Percentiles rank a stretch among this genome's conserved stretches.
phyloP scores from a whole-genome alignment of 2,329 filamentous ascomycete species.

The Kalmusia sp. region DNA sequence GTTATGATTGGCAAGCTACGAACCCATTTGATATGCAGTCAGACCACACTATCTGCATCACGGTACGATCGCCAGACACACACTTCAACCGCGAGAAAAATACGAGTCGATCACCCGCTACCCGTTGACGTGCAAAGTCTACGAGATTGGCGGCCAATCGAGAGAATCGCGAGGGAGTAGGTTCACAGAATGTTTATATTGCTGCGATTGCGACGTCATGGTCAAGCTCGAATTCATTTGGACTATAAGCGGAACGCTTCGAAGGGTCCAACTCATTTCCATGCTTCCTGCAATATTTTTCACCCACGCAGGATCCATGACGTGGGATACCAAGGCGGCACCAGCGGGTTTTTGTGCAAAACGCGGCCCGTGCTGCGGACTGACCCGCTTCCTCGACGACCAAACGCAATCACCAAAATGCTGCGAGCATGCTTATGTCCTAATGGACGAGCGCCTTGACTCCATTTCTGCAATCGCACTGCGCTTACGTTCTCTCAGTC shows the following conservation, averaged over 20 bases:
- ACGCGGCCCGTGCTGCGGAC: not conserved
- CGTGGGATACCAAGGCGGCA: not conserved
- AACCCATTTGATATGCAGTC: too few relatives aligned
- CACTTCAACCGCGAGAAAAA: too few relatives aligned
- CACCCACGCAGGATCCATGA: constrained; percentile 4
- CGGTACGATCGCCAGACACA: too few relatives aligned
- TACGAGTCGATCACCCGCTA: too few relatives aligned
- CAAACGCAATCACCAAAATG: not conserved
- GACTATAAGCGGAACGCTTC: not conserved
- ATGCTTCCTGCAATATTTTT: not conserved
- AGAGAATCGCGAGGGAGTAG: too few relatives aligned
- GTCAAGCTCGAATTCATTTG: not conserved
- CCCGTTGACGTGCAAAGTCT: too few relatives aligned
- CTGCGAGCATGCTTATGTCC: not conserved
- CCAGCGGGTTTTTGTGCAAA: not conserved
- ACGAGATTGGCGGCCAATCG: too few relatives aligned
- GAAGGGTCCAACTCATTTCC: too few relatives aligned
- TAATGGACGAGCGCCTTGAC: not conserved
- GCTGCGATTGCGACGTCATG: not conserved
- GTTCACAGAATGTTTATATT: not conserved
- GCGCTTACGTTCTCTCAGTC: not conserved
- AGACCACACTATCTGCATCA: too few relatives aligned
- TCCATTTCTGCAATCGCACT: not conserved
- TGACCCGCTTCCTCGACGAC: not conserved
- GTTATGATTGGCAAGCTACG: too few relatives aligned